Base-by-base conservation (phyloP, 495 filamentous ascomycete genomes). In the Ramalina intermedia region DNA sequence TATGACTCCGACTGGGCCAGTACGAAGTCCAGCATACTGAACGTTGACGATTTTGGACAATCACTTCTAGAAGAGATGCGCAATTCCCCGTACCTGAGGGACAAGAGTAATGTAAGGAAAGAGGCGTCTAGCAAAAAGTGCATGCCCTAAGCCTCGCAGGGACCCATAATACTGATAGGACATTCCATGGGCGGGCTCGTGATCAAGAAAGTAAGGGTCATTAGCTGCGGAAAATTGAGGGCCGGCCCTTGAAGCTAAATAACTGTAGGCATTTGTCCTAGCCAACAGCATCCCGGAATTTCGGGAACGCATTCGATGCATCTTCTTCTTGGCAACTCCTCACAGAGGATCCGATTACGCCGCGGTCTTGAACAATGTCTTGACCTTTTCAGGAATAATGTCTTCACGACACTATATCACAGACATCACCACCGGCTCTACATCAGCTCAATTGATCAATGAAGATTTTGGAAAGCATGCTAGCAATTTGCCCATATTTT, bases 151-250 rank as follows among this genome's bases (percentile, higher is more conserved):
- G 14, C 14, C 16, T 23, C 47, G 14, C 45, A 57, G 43, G 65
- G 60, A 14, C 57, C 58, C 24, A 66, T 76, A 21, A 54, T 74
- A 13, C 46, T 74, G 3, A 59, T 74, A 35, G 70, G 68, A 8
- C 72, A 74, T 58, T 68, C 64, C 53, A 74, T 74, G 72, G 71
- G 72, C 17, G 71, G 72, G 4, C 59, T 69, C 37, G 68, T 78
- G 16, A 65, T 68, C 13, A 76, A 78, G 50, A 69, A 65, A 46
- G 63, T 44, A 38, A 33, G 29, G 9, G 29, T 51, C 47, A 37
- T 41, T 51, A 46, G 45, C 49, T 9, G 46, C 49, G 13, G 13
- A 20, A 33, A 36, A 20, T 5, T 11, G 13, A 33, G 29, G 29
- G 7, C 12, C 29, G 29, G 29, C 29, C 29, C 29, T 9, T 13